phyloP scores from a whole-genome alignment of 225 moss, liverwort and hornwort genomes.

The Straminergon stramineum region DNA sequence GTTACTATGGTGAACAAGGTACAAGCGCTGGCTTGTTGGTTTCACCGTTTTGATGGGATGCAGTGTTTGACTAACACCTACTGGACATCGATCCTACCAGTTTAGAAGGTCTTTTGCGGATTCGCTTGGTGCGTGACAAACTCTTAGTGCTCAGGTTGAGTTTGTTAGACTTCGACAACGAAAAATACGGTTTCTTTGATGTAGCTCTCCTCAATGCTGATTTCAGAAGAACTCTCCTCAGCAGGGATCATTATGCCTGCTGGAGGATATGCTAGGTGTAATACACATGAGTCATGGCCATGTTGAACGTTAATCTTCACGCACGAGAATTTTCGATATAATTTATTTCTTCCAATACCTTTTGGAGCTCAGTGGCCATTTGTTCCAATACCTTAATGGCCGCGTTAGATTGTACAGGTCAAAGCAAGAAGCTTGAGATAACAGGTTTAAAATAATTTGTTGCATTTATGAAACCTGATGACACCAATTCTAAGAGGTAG shows the following conservation, averaged over 20 bases:
- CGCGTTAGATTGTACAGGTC: neutral
- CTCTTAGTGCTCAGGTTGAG: neutral
- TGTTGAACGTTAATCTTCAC: neutral
- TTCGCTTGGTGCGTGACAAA: neutral
- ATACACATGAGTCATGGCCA: neutral
- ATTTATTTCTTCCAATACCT: neutral
- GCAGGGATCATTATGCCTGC: neutral
- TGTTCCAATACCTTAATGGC: neutral
- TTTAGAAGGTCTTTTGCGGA: neutral
- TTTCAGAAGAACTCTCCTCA: neutral
- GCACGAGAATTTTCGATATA: neutral
- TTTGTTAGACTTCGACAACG: neutral
- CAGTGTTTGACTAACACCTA: neutral
- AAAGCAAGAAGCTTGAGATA: neutral
- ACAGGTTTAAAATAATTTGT: neutral
- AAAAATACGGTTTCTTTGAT: neutral
- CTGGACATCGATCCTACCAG: neutral
- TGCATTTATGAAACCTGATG: neutral
- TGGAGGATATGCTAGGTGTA: neutral
- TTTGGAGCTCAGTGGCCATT: neutral
- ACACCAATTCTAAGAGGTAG: neutral
- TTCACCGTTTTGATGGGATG: neutral
- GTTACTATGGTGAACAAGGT: conserved; percentile 96
- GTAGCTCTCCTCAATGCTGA: neutral
- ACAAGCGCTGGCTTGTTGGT: neutral